Conservation (phyloP, 2,329 filamentous ascomycete species). For the Monilinia polystroma region DNA sequence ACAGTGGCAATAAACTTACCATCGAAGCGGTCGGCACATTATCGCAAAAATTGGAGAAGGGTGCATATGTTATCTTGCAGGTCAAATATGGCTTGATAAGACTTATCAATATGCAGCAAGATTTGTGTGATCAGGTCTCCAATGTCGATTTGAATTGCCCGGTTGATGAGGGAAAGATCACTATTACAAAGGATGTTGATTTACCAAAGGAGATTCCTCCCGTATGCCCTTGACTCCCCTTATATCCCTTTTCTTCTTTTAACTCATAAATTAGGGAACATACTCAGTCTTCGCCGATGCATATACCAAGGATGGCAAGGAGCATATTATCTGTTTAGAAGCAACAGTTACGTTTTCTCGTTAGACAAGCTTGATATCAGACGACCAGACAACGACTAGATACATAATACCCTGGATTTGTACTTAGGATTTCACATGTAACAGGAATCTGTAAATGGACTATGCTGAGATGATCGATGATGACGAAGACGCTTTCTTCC, state of each 20-base stretch:
- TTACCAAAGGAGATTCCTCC: slow-evolving; percentile 85
- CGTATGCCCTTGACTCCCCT: slow-evolving; percentile 54
- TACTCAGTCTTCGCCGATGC: slow-evolving; percentile 90
- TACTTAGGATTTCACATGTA: background rate
- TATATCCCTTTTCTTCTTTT: slow-evolving; percentile 16
- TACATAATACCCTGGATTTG: slow-evolving; percentile 11
- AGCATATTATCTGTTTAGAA: slow-evolving; percentile 78
- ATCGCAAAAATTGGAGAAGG: slow-evolving; percentile 67
- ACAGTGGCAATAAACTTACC: slow-evolving; percentile 71
- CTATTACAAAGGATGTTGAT: slow-evolving; percentile 76
- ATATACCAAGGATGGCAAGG: slow-evolving; percentile 66
- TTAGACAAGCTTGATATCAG: slow-evolving; percentile 3
- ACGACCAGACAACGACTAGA: slow-evolving; percentile 9
- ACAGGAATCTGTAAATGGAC: slow-evolving; percentile 2
- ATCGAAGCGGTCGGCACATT: slow-evolving; percentile 81
- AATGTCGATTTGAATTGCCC: slow-evolving; percentile 91
- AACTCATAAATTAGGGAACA: slow-evolving; percentile 62
- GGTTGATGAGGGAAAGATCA: slow-evolving; percentile 73
- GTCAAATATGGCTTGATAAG: slow-evolving; percentile 96
- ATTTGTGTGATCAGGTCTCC: slow-evolving; percentile 84
- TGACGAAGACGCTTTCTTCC: slow-evolving; percentile 21
- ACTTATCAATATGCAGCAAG: slow-evolving; percentile 74
- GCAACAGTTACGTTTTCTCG: slow-evolving; percentile 63
- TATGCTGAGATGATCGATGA: slow-evolving; percentile 20
- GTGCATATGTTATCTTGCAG: slow-evolving; percentile 75